Percentiles rank a stretch among this genome's conserved stretches.
These are phyloP conservation scores for Plasmodium malariae DNA, from an alignment of 169 alveolate species.

Conservation along the genomic window DNA sequence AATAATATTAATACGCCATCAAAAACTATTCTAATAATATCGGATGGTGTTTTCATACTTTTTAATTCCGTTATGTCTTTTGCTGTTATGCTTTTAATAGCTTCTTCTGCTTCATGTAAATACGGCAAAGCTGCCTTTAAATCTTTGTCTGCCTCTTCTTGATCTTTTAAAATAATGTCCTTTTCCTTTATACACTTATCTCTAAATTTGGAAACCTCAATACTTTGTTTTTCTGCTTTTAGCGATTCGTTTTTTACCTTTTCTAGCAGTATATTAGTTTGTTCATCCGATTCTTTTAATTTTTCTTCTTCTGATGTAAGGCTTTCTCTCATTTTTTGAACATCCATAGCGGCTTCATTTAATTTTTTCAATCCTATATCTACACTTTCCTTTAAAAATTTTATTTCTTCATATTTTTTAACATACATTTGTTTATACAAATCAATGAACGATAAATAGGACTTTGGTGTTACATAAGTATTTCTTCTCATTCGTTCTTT, in stretches of 20 bases:
- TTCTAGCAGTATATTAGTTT: slow-evolving; percentile 91
- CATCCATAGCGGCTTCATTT: slow-evolving; percentile 95
- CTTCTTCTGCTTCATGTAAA: slow-evolving; percentile 93
- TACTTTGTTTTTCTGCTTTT: slow-evolving; percentile 94
- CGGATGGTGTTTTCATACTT: slow-evolving; percentile 92
- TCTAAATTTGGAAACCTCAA: slow-evolving; percentile 92
- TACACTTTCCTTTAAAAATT: slow-evolving; percentile 90
- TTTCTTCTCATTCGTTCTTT: slow-evolving; percentile 95
- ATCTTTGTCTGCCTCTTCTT: slow-evolving; percentile 95
- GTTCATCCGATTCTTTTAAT: slow-evolving; percentile 93
- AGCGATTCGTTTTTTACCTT: slow-evolving; percentile 94
- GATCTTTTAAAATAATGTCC: slow-evolving; percentile 90
- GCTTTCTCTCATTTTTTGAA: slow-evolving; percentile 93
- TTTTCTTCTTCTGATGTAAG: slow-evolving; percentile 94
- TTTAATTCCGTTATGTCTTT: slow-evolving; percentile 95
- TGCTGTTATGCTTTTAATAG: slow-evolving; percentile 93
- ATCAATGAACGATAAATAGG: slow-evolving; percentile 94
- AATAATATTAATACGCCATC: slow-evolving; percentile 92
- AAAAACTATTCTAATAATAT: slow-evolving; percentile 92
- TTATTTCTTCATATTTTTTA: slow-evolving; percentile 93
- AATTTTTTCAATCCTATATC: slow-evolving; percentile 95
- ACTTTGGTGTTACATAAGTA: slow-evolving; percentile 98
- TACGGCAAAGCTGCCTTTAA: slow-evolving; percentile 95
- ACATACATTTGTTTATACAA: slow-evolving; percentile 94
- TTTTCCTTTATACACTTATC: slow-evolving; percentile 91